Base-by-base conservation (phyloP, 495 filamentous ascomycete species). In the Xylaria cubensis region DNA sequence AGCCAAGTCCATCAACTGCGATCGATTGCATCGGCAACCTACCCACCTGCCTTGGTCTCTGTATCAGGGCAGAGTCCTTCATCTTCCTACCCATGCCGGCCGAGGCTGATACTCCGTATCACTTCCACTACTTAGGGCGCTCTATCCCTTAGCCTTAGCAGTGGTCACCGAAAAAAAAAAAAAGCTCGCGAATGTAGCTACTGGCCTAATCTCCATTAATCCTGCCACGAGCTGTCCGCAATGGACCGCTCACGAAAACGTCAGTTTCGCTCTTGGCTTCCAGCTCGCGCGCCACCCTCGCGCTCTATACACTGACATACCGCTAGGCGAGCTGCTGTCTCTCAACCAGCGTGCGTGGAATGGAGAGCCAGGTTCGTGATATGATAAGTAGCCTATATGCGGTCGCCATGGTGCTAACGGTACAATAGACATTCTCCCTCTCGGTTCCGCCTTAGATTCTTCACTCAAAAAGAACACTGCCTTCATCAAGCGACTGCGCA, bases 381-480 rank as follows among this genome's bases (percentile, higher is more conserved):
- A 36, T 39, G 29, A 39, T 66, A 46, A 67, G 39, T 34, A 70
- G 29, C 68, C 48, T 50, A 61, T 21, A 68, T 53, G 26, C 26
- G 26, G 26, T 9, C 62, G 19, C 26, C 72, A 77, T 26, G 77
- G 73, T 50, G 73, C 74, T 79, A 41, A 82, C 70, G 10, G 12
- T 42, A 26, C 17, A 73, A 51, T 75, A 97, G 95, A 92, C 84
- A 82, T 97, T 42, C 97, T 97, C 79, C 86, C 90, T 44, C 90
- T 95, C 71, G 88, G 86, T 80, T 86, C 88, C 69, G 93, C 94
- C 34, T 91, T 99, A 73, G 97, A 99, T 80, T 97, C 97, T 21
- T 95, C 95, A 41, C 87, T 99, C 76, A 98, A 97, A 86, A 99
- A 98, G 83, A 99, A 99, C 77, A 99, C 96, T 15, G 95, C 95